These are phyloP conservation scores for Sicyos edulis DNA, from an alignment of 306 rosid species.

Conservation along the genomic window DNA sequence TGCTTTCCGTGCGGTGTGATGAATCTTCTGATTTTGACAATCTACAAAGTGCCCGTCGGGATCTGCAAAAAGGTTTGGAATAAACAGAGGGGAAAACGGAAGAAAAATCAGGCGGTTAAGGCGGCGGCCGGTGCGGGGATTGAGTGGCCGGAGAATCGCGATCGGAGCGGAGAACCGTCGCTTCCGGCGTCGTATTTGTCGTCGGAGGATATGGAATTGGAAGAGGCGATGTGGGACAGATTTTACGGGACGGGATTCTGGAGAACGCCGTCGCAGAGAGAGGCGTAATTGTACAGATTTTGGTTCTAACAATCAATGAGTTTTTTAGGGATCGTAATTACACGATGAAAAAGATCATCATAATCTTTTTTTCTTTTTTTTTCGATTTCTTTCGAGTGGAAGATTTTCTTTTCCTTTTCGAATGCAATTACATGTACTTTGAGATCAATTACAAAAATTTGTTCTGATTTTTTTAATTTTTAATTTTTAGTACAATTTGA, in stretches of 20 bases:
- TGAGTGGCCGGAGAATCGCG: not conserved
- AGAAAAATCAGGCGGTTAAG: conserved; percentile 5
- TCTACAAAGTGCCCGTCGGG: conserved; percentile 48
- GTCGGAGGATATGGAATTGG: conserved; percentile 31
- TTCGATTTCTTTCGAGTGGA: not conserved
- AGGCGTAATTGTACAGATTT: conserved; percentile 18
- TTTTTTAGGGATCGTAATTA: conserved; percentile 10
- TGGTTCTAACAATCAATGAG: not conserved
- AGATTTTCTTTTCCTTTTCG: not conserved
- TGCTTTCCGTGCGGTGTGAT: conserved; percentile 68
- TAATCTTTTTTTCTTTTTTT: not conserved
- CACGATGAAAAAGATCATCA: not conserved
- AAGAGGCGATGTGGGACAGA: conserved; percentile 67
- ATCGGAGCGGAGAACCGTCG: conserved; percentile 6
- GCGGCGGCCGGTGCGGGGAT: not conserved
- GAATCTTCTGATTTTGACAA: conserved; percentile 39
- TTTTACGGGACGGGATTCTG: conserved; percentile 64
- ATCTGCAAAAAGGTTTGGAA: conserved; percentile 41
- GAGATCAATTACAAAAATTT: too few relatives aligned
- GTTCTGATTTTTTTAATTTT: too few relatives aligned
- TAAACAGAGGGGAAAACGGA: conserved; percentile 19
- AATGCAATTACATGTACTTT: not conserved
- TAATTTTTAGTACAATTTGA: too few relatives aligned
- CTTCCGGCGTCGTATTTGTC: not conserved
- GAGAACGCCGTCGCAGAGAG: conserved; percentile 58